Base-by-base conservation (phyloP, 768 basidiomycete genomes). In the Coprinopsis strossmayeri region DNA sequence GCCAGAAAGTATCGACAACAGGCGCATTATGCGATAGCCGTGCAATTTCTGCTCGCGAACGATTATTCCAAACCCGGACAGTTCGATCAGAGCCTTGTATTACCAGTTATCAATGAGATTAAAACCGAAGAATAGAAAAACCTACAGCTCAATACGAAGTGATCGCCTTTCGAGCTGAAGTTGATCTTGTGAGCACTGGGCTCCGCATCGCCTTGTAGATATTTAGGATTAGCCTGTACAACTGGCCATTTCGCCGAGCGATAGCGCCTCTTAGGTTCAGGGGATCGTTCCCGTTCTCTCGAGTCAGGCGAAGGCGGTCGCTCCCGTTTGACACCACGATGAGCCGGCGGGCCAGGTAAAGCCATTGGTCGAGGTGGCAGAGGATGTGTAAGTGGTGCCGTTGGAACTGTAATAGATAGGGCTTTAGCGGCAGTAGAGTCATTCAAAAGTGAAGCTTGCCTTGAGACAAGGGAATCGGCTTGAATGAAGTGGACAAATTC, bases 61-160 rank as follows among this genome's bases (percentile, higher is more conserved):
- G 46, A 52, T 71, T 81, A 53, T 71, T 72, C 81, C 81, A 84
- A 59, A 87, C 75, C 38, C 84, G 80, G 41, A 85, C 66, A 18
- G 80, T 77, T 26, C 66, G 69, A 62, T 87, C 82, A 34, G 68
- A 62, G 56, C 79, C 81, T 82, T 32, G 15, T 7, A 15, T 32
- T 32, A 32, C 9, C 30, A 7, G 30, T 7, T 15, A 7, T 32
- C 30, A 32, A 32, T 32, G 30, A 15, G 15, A 7, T 15, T 32
- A 15, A 7, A 32, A 15, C 40, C 40, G 37, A 28, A 52, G 24
- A 45, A 28, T 26, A 21, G 23, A 20, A 23, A 48, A 18, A 70
- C 80, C 59, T 54, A 78, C 84, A 84, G 53, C 66, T 69, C 46
- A 83, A 60, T 4, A 81, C 84, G 55, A 86, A 71, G 42, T 67